Percentiles rank a stretch among this genome's conserved stretches.
phyloP scores from a whole-genome alignment of 352 stramenopile genomes.

The Thalassiosira mediterranea region DNA sequence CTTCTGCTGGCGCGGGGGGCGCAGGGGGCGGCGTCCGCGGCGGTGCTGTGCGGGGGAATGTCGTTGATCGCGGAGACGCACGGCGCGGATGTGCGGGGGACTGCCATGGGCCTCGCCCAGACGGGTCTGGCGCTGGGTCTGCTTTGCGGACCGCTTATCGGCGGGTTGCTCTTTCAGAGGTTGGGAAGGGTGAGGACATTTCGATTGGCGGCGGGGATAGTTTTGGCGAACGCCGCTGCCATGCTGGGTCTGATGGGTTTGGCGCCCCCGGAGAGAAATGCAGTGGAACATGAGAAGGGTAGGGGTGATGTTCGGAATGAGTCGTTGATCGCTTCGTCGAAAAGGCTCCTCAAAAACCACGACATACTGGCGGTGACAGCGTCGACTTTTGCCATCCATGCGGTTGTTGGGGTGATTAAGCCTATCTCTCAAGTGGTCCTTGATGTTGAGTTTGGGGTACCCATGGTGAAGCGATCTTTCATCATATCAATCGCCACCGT shows the following conservation, averaged over 20 bases:
- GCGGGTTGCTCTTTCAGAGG: conserved; percentile 32
- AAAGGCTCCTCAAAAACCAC: conserved; percentile 22
- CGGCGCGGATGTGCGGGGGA: conserved; percentile 13
- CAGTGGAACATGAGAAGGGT: neutral
- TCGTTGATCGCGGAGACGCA: conserved; percentile 38
- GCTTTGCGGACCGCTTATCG: conserved; percentile 37
- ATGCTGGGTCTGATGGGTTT: conserved; percentile 28
- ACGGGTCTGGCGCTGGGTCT: conserved; percentile 30
- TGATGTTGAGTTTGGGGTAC: conserved; percentile 39
- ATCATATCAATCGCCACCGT: conserved; percentile 48
- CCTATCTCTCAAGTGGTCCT: conserved; percentile 45
- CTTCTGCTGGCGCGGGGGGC: conserved; percentile 26
- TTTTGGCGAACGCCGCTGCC: conserved; percentile 30
- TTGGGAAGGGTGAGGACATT: conserved; percentile 37
- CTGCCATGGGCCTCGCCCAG: conserved; percentile 33
- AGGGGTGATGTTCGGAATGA: neutral
- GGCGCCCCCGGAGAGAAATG: conserved; percentile 10
- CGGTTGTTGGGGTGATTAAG: conserved; percentile 44
- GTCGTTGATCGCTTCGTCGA: conserved; percentile 20
- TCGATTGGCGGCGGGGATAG: conserved; percentile 27
- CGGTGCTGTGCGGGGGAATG: conserved; percentile 37
- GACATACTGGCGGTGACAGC: conserved; percentile 35
- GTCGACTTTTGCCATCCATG: conserved; percentile 46
- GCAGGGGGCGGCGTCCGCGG: conserved; percentile 36
- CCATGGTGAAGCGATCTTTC: conserved; percentile 40